phyloP scores from a whole-genome alignment of 306 rosid species.

The Dalbergia oliveri region DNA sequence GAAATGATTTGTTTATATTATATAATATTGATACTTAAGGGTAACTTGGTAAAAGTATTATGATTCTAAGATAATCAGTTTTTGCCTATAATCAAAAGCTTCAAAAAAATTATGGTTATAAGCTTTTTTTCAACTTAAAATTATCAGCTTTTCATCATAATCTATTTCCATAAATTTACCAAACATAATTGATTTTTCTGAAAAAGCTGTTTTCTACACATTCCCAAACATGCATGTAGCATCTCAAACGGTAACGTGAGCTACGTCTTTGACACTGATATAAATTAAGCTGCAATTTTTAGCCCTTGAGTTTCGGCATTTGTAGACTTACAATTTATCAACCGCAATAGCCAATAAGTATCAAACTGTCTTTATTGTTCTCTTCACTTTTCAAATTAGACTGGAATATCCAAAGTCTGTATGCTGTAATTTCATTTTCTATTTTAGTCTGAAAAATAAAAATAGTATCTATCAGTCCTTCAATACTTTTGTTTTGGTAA shows the following conservation, averaged over 20 bases:
- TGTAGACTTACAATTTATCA: not conserved
- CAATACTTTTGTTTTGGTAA: not conserved
- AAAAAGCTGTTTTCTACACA: no score
- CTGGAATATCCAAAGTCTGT: conserved; percentile 16
- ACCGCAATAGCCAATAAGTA: not conserved
- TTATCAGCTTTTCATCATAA: no score
- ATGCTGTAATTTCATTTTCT: not conserved
- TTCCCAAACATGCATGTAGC: no score
- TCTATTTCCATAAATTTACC: no score
- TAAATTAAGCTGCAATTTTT: conserved; percentile 17
- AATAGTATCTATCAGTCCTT: not conserved
- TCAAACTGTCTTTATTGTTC: conserved; percentile 1
- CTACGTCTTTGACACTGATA: not conserved
- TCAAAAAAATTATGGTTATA: no score
- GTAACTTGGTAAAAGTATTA: no score
- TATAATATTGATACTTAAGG: no score
- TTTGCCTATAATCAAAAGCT: no score
- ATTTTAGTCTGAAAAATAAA: not conserved
- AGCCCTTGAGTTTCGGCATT: conserved; percentile 7
- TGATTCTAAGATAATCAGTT: no score
- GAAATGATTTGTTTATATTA: no score
- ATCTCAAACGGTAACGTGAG: not conserved
- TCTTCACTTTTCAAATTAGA: conserved; percentile 30
- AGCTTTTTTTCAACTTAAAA: no score
- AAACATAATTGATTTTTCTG: no score